Base-by-base conservation (phyloP, 106 monocot species). In the Chionographis japonica region DNA sequence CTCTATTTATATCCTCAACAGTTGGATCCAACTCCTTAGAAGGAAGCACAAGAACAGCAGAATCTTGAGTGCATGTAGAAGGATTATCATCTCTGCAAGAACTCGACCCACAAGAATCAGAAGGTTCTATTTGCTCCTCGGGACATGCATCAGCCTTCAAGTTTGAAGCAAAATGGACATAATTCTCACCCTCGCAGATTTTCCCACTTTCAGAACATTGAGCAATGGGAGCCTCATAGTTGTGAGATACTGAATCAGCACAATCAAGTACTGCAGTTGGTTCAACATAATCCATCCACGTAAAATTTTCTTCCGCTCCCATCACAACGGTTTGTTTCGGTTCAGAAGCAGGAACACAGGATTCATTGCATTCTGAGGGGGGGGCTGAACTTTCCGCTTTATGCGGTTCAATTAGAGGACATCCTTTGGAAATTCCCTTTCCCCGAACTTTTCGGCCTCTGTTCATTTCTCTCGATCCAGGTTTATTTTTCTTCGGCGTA, bases 251-350 rank as follows among this genome's bases (percentile, higher is more conserved):
- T 3, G 56, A 50, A 57, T 74, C 66, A 51, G 36, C 16, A 60
- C 41, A 41, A 68, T 70, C 71, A 12, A 56, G 12, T 15, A 37
- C 18, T 9, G 41, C 27, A 66, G 4, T 50, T 20, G 76, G 67
- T 41, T 52, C 84, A 66, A 83, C 19, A 79, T 68, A 85, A 55
- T 92, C 88, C 85, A 85, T 69, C 85, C 92, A 85, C 10, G 71
- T 63, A 35, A 51, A 52, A 39, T 60, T 50, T 46, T 56, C 69
- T 42, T 54, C 60, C 40, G 52, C 53, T 35, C 61, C 68, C 4
- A 51, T 17, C 38, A 42, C 39, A 54, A 17, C 17, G 56, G 27
- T 58, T 54, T 62, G 66, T 66, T 63, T 66, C 66, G 40, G 39
- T 3, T 40, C 19, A 49, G 60, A 65, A 17, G 38, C 54, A 66